Percentiles rank a stretch among this genome's conserved stretches.
Evolutionary conservation across 352 stramenopile genomes (phyloP).

Genomic region (Phytophthora boehmeriae): DNA sequence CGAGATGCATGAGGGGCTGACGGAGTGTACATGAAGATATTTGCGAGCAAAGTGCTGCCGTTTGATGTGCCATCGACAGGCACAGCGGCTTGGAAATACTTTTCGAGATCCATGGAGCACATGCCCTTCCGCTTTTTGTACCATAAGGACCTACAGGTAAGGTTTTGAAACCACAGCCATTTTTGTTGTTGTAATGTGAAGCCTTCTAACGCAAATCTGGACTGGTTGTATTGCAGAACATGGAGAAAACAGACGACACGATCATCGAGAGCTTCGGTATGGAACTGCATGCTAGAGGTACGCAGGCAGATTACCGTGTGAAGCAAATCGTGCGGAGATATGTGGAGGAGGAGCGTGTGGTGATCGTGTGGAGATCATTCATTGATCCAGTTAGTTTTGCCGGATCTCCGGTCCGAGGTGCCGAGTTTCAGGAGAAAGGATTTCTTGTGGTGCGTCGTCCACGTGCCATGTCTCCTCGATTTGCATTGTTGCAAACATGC

Average conservation of each 20-base stretch:
- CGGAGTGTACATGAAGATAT: constrained; percentile 55
- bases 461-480: constrained; percentile 32
- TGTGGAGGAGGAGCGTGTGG: constrained; percentile 47
- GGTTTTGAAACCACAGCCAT: constrained; percentile 1
- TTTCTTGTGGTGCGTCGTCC: constrained; percentile 60
- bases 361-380: constrained; percentile 64
- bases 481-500: constrained; percentile 56
- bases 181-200: neutral
- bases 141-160: constrained; percentile 47
- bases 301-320: constrained; percentile 51
- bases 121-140: constrained; percentile 51
- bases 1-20: constrained; percentile 42
- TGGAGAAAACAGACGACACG: constrained; percentile 50
- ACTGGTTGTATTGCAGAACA: constrained; percentile 16
- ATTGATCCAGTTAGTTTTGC: constrained; percentile 61
- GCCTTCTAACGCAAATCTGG: neutral
- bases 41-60: constrained; percentile 54
- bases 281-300: constrained; percentile 58
- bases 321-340: constrained; percentile 64
- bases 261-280: constrained; percentile 69
- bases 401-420: constrained; percentile 41
- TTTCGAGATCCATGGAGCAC: constrained; percentile 46
- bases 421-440: constrained; percentile 58
- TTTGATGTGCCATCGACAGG: constrained; percentile 46
- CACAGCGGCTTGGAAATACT: constrained; percentile 54